Conservation (phyloP, 768 basidiomycete species). For the Tricholoma matsutake region DNA sequence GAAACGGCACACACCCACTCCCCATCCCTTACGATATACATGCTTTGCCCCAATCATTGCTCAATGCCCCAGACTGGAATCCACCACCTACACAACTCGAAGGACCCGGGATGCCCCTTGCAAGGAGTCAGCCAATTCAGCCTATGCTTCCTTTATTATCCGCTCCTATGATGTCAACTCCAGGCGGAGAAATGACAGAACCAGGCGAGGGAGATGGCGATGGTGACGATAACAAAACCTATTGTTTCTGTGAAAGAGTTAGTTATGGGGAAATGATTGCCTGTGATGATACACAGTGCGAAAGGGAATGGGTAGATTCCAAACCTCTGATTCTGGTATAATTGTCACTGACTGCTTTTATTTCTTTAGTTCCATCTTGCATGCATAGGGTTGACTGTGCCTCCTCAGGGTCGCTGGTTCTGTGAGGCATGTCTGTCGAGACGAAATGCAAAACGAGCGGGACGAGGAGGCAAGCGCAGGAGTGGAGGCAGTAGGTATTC, state of each 20-base stretch:
- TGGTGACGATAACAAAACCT: slow-evolving; percentile 57
- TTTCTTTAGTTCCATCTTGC: slow-evolving; percentile 68
- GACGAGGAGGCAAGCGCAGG: slow-evolving; percentile 52
- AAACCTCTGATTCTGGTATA: slow-evolving; percentile 7
- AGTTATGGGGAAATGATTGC: slow-evolving; percentile 96
- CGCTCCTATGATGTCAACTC: slow-evolving; percentile 30
- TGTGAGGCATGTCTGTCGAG: slow-evolving; percentile 66
- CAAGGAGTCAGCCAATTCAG: slow-evolving; percentile 39
- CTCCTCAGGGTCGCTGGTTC: slow-evolving; percentile 74
- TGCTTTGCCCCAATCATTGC: slow-evolving; percentile 26
- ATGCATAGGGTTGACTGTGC: slow-evolving; percentile 64
- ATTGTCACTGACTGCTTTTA: slow-evolving; percentile 7
- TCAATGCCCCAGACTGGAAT: slow-evolving; percentile 46
- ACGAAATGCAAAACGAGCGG: slow-evolving; percentile 48
- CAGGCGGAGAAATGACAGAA: slow-evolving; percentile 29
- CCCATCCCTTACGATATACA: slow-evolving; percentile 40
- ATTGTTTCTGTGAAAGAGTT: slow-evolving; percentile 82
- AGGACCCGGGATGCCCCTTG: slow-evolving; percentile 77
- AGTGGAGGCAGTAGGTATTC: slow-evolving; percentile 27
- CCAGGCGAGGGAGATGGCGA: slow-evolving; percentile 53
- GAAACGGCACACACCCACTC: slow-evolving; percentile 33
- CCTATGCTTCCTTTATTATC: slow-evolving; percentile 31
- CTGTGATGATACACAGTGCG: slow-evolving; percentile 80
- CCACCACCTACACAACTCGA: slow-evolving; percentile 55
- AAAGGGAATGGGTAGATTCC: slow-evolving; percentile 84